Percentiles rank a stretch among this genome's conserved stretches.
These are phyloP conservation scores for Pleoardoris graminearum DNA, from an alignment of 2,329 filamentous ascomycete species.

Conservation along the genomic window DNA sequence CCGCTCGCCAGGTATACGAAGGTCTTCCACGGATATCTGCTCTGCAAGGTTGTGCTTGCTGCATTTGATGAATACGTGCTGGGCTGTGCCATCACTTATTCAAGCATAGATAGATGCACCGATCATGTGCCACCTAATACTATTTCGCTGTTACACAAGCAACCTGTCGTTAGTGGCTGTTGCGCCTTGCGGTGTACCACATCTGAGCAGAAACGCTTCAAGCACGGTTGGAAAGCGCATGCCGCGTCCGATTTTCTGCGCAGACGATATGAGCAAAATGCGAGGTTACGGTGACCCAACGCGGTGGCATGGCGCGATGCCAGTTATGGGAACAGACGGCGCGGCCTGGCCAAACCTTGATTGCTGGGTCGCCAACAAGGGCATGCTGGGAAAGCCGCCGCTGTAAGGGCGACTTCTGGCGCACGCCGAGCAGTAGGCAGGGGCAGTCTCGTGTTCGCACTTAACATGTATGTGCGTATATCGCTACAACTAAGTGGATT, in stretches of 20 bases:
- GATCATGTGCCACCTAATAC: no score
- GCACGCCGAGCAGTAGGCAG: no score
- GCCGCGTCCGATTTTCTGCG: no score
- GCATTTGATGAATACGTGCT: no score
- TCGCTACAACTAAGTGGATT: no score
- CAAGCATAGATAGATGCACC: not conserved
- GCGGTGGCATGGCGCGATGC: not conserved
- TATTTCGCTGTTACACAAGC: not conserved
- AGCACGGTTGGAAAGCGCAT: not conserved
- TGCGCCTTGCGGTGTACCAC: not conserved
- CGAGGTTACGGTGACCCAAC: not conserved
- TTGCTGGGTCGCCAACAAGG: not conserved
- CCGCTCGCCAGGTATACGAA: no score
- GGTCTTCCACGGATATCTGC: not conserved
- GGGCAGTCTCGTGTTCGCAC: no score
- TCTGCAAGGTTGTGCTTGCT: no score
- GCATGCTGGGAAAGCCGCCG: not conserved
- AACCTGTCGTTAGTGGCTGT: not conserved
- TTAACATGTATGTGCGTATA: no score
- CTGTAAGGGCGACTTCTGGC: not conserved
- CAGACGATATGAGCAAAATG: not conserved
- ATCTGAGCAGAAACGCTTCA: not conserved
- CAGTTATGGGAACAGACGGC: constrained; percentile 3
- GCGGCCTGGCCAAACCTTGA: not conserved
- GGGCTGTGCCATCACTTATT: not conserved